Evolutionary conservation across 208 protist species (phyloP).

Genomic region (Crithidia bombi): DNA sequence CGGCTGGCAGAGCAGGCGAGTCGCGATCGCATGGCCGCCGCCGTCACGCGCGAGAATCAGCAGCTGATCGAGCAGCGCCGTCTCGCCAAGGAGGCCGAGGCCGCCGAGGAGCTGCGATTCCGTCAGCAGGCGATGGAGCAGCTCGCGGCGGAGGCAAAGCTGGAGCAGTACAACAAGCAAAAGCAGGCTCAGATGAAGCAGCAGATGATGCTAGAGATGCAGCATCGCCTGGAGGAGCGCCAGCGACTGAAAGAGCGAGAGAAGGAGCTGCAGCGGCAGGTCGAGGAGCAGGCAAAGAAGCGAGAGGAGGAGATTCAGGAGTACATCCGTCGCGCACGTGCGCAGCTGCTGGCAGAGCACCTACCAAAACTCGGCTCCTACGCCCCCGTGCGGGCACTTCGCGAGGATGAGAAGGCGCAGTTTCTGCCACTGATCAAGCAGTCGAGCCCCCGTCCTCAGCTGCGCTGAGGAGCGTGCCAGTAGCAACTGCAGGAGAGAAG

Average conservation of each 20-base stretch:
- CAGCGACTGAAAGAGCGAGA: conserved; percentile 78
- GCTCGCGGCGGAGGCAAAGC: conserved; percentile 73
- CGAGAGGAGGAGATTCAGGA: conserved; percentile 74
- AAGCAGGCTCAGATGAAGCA: conserved; percentile 71
- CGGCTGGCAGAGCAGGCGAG: conserved; percentile 69
- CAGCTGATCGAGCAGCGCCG: conserved; percentile 72
- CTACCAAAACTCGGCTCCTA: conserved; percentile 72
- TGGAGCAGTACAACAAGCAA: conserved; percentile 76
- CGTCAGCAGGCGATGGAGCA: conserved; percentile 84
- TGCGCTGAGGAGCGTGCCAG: neutral
- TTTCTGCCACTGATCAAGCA: conserved; percentile 34
- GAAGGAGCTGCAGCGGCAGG: conserved; percentile 54
- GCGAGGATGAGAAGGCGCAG: conserved; percentile 60
- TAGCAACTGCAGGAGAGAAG: neutral
- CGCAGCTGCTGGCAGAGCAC: conserved; percentile 75
- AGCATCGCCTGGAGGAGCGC: conserved; percentile 80
- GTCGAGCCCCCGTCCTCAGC: neutral
- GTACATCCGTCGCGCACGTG: conserved; percentile 85
- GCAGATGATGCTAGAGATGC: conserved; percentile 81
- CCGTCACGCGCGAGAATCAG: conserved; percentile 73
- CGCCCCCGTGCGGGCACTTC: conserved; percentile 64
- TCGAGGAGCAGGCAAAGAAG: conserved; percentile 57
- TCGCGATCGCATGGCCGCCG: conserved; percentile 67
- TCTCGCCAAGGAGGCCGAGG: conserved; percentile 58
- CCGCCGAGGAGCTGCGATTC: conserved; percentile 79